Evolutionary conservation across 2,329 filamentous ascomycete species (phyloP), one percentile per base, ranked within the genome.

Genomic region (Penicillium olsonii): DNA sequence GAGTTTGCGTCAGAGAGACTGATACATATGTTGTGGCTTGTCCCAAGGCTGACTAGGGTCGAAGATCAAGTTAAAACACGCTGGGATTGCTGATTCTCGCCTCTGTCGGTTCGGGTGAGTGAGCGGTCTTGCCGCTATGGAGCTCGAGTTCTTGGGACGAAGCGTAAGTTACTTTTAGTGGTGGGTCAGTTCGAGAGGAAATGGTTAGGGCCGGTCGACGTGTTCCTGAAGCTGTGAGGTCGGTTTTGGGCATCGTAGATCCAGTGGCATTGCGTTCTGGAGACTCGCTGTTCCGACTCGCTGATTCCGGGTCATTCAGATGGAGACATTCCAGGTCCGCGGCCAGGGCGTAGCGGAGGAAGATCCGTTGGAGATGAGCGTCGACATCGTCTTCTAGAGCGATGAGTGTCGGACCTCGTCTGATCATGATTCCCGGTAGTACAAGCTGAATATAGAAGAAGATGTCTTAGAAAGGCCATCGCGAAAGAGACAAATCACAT

Each of bases 381-480:
- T 65, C 57, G 18, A 72, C 26, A 50, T 73, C 70, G 17, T 64
- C 62, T 2, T 60, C 61, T 22, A 72, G 54, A 19, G 48, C 45
- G 39, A 73, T 66, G 26, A 62, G 54, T 7, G 68, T 70, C 29
- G 68, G 63, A 14, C 61, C 63, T 27, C 64, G 59, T 48, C 69
- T 64, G 27, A 72, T 63, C 70, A 73, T 71, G 44, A 35, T 26
- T 20, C 15, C 14, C 6, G 10, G 45, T 44, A 41, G 45, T 17
- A 52, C 38, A 31, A 41, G 34, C 45, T n/a, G 45, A 27, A 29
- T 24, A 48, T 37, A 40, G 49, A 22, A 42, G 34, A 48, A 27
- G 1, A 14, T 43, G 39, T 43, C 45, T 37, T 17, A 18, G 19
- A 18, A 12, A 34, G 43, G 33, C 14, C 39, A 22, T 11, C 7